Evolutionary conservation across 306 rosid genomes (phyloP), one percentile per base, ranked within the genome.

Genomic region (Neltuma alba): DNA sequence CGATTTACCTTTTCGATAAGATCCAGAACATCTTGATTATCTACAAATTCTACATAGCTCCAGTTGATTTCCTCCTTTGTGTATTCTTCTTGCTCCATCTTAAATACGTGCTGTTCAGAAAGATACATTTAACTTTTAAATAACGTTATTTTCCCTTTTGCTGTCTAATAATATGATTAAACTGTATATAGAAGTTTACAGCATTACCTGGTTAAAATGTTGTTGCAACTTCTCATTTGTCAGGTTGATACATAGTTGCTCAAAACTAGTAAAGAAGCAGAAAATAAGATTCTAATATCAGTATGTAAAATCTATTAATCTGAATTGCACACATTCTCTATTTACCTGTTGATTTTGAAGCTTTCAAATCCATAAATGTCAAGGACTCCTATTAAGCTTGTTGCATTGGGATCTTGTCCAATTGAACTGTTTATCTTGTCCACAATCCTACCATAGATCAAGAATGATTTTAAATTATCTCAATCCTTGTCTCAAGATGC

Each of bases 81-180:
- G 78, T 92, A 92, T 87, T 92, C 97, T 85, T 92, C 97, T 89
- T 92, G 97, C 88, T 92, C 97, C 97, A 92, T 92, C 84, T 92
- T 92, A 91, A 92, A 92, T 50, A 92, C 97, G 54, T 92, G 97
- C 97, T 92, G 92, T 83, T 79, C 52, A 81, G 81, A 71, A 77
- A 69, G 77, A 68, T 65, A 70, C 60, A 68, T 63, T 79, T 41
- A 12, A 11, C 13, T 13, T 82, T 74, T 82, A 44, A 57, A 48
- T 82, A 48, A 70, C 42, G n/a, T 76, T 14, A 37, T 55, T 81
- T 45, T 48, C 28, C 50, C 31, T 36, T 57, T 69, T 54, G 1
- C 57, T 16, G 28, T 73, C 44, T 2, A 61, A 31, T 30, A 70
- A 2, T 50, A 68, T 34, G 37, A 14, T 79, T 9, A 60, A 80